Evolutionary conservation across 495 filamentous ascomycete genomes (phyloP), one percentile per base, ranked within the genome.

Genomic region (Cercophora newfieldiana): DNA sequence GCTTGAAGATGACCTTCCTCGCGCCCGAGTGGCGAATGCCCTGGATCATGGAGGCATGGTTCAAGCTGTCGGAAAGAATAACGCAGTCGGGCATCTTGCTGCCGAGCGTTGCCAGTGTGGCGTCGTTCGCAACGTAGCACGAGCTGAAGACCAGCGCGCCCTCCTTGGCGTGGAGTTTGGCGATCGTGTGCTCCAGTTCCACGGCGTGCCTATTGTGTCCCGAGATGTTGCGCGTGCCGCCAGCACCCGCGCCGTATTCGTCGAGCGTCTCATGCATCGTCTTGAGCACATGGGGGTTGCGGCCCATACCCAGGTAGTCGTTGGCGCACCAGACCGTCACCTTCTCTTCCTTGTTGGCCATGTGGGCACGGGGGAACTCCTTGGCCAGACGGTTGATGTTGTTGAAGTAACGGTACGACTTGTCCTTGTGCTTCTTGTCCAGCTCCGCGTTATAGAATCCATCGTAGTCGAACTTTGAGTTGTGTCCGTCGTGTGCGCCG

Each of bases 311-410:
- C 10, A 99, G 84, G 75, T 99, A 99, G 78, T 99, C 95, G 72
- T 99, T 99, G 69, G 94, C 96, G 83, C 95, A 99, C 95, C 96
- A 99, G 37, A 98, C 94, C 3, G 94, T 97, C 59, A 99, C 95
- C n/a, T 87, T 86, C 67, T 97, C 91, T 68, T 96, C 90, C 70
- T 85, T 85, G 53, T 82, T 88, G 16, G 93, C 85, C 80, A 95
- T 95, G 77, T 99, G 95, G 19, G 95, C 95, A 48, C 90, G 91
- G 24, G 95, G 95, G 72, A 99, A 99, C 67, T 98, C 92, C 80
- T 96, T 90, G 63, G 96, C 95, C 64, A 99, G 84, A 24, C 95
- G 92, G 75, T 99, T 99, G 88, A 99, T 99, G 83, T 99, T 99
- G 83, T 99, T 99, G 87, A 99, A 99, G 83, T 99, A 98, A 71